Evolutionary conservation across 108 stramenopile genomes (phyloP).

Genomic region (Schizochytrium sp.): DNA sequence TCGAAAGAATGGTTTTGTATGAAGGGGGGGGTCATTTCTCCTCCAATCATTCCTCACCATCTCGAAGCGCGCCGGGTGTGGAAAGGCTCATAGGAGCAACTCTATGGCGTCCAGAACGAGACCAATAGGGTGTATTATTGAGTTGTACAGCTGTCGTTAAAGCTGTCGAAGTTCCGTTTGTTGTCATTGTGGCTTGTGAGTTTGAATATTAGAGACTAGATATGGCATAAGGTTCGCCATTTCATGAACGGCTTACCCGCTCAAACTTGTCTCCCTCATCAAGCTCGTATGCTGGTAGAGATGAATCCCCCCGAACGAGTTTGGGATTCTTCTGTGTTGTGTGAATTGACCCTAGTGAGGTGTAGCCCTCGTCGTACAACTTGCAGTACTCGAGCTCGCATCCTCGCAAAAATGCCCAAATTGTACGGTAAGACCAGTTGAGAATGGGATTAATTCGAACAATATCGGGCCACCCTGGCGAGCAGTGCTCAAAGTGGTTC

Average conservation of each 20-base stretch:
- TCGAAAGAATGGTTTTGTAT: no score
- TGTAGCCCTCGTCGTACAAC: constrained; percentile 96
- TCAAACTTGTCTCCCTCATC: constrained; percentile 45
- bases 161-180: no score
- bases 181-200: no score
- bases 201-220: neutral
- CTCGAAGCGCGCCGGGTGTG: no score
- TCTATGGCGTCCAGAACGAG: no score
- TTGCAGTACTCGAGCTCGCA: constrained; percentile 90
- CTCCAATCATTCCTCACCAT: no score
- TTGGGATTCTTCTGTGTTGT: constrained; percentile 93
- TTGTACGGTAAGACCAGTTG: constrained; percentile 88
- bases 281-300: constrained; percentile 49
- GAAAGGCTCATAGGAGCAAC: no score
- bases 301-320: constrained; percentile 64
- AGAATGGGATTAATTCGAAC: constrained; percentile 96
- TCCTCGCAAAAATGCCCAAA: constrained; percentile 90
- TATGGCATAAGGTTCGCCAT: neutral
- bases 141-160: no score
- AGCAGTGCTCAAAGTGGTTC: constrained; percentile 1
- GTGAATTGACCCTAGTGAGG: constrained; percentile 89
- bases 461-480: constrained; percentile 96
- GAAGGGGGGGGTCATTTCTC: no score
- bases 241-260: constrained; percentile 48
- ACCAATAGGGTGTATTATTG: no score